Percentiles rank a stretch among this genome's conserved stretches.
These are phyloP conservation scores for Rubia peregrina DNA, from an alignment of 305 asterid genomes.

Conservation along the genomic window DNA sequence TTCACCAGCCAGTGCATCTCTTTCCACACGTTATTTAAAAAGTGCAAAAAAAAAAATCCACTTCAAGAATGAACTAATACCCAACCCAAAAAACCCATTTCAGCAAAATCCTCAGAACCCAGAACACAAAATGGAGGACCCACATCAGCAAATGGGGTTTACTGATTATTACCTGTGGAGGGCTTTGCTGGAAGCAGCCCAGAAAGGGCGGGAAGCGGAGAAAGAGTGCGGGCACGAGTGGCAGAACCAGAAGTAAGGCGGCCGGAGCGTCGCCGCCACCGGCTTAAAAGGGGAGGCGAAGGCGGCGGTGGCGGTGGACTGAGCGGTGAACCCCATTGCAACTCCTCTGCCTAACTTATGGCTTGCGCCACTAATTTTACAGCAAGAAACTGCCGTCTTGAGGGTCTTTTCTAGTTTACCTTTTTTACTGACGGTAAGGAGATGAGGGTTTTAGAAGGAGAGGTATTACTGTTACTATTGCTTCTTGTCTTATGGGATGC, in stretches of 20 bases:
- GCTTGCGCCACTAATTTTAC: constrained; percentile 40
- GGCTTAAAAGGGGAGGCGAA: constrained; percentile 46
- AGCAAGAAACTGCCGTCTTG: constrained; percentile 64
- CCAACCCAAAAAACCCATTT: background rate
- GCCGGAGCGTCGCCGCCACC: constrained; percentile 20
- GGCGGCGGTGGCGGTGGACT: constrained; percentile 35
- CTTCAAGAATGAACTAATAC: background rate
- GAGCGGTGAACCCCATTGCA: constrained; percentile 67
- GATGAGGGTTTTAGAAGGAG: constrained; percentile 22
- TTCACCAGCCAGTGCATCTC: background rate
- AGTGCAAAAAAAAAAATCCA: background rate
- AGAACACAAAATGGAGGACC: background rate
- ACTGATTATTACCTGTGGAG: constrained; percentile 16
- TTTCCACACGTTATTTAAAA: background rate
- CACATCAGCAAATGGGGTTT: background rate
- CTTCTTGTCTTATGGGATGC: constrained; percentile 22
- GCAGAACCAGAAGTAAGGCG: constrained; percentile 15
- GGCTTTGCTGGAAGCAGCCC: constrained; percentile 34
- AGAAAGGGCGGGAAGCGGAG: constrained; percentile 28
- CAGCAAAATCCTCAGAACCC: background rate
- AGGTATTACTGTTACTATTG: constrained; percentile 35
- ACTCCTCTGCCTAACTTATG: constrained; percentile 57
- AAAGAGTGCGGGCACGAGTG: constrained; percentile 24
- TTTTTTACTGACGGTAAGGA: constrained; percentile 3
- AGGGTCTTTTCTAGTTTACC: constrained; percentile 17